Percentiles rank a stretch among this genome's conserved stretches.
Conservation (phyloP, 306 rosid species). For the Fagus sylvatica region DNA sequence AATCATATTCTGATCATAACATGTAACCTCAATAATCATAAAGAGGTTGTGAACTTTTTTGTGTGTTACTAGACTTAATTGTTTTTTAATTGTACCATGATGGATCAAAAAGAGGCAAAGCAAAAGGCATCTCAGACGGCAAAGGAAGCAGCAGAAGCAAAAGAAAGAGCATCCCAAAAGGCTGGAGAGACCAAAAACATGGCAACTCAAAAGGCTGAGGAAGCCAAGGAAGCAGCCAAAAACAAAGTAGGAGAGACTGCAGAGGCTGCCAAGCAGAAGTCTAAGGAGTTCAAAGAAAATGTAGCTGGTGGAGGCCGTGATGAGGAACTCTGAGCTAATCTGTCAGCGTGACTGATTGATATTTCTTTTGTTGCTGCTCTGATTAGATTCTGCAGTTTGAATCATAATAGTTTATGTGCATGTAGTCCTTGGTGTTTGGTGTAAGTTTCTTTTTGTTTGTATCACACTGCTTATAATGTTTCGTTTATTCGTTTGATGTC, state of each 20-base stretch:
- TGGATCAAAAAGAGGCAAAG: slow-evolving; percentile 4
- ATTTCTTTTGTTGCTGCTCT: not conserved
- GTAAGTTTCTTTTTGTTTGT: no score
- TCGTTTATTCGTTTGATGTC: no score
- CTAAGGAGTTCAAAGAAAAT: slow-evolving; percentile 33
- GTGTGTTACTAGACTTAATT: no score
- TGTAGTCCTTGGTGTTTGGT: no score
- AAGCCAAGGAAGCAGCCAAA: slow-evolving; percentile 6
- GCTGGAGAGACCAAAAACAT: not conserved
- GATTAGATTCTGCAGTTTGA: not conserved
- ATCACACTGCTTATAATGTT: no score
- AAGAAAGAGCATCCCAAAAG: not conserved
- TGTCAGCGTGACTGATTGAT: not conserved
- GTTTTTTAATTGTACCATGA: no score
- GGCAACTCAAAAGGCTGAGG: slow-evolving; percentile 4
- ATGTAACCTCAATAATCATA: no score
- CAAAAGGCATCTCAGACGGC: not conserved
- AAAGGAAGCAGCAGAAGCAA: slow-evolving; percentile 4
- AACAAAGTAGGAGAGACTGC: no score
- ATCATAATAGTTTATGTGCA: no score
- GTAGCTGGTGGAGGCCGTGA: slow-evolving; percentile 32
- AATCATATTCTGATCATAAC: no score
- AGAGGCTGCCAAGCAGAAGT: slow-evolving; percentile 35
- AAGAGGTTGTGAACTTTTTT: no score
- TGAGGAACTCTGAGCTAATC: slow-evolving; percentile 48